Base-by-base conservation (phyloP, 2,329 filamentous ascomycete species). In the Lecanicillium sp. region DNA sequence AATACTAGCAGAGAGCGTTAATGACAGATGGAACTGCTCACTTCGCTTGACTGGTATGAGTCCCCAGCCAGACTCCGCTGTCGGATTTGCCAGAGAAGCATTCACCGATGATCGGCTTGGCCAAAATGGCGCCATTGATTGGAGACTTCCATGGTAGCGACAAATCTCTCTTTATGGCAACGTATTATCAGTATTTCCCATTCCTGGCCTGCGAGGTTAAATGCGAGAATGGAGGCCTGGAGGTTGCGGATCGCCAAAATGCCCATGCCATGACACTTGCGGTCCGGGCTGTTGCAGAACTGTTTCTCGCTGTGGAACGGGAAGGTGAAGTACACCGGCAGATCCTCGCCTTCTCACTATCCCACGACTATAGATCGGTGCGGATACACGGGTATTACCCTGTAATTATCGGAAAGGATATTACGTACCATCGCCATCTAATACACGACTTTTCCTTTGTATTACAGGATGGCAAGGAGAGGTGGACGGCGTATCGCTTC, bases 131-230 rank as follows among this genome's bases (percentile, higher is more conserved):
- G 17, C 59, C 60, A 5, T 60, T 59, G 31, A 47, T 62, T 39
- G 52, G 56, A 40, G 44, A 62, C 27, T 47, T 55, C 6, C 36
- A 53, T 22, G 39, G 34, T 33, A 48, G 50, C 17, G 53, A 62
- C 40, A 45, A 44, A 36, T 69, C 57, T 15, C 59, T 50, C 44
- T 68, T 69, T 43, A 62, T 65, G 52, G 59, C 51, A 13, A 71
- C 62, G n/a, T 62, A 55, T 36, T 51, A 61, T 11, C 67, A 69
- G 53, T 66, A 63, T 50, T 67, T 72, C 43, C 65, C 64, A 12
- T 71, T 71, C 44, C 50, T 71, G 1, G 60, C 61, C 2, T 66
- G 58, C 47, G 62, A 71, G 45, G 64, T 69, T 4, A 70, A 69
- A 48, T 67, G 59, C 42, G 56, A 61, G 31, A 49, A 52, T 22